A percentile compares a stretch with the other conserved stretches of the same genome.
Conservation (phyloP, 176 grass and related monocot species). For the Cenchrus fungigraminus region DNA sequence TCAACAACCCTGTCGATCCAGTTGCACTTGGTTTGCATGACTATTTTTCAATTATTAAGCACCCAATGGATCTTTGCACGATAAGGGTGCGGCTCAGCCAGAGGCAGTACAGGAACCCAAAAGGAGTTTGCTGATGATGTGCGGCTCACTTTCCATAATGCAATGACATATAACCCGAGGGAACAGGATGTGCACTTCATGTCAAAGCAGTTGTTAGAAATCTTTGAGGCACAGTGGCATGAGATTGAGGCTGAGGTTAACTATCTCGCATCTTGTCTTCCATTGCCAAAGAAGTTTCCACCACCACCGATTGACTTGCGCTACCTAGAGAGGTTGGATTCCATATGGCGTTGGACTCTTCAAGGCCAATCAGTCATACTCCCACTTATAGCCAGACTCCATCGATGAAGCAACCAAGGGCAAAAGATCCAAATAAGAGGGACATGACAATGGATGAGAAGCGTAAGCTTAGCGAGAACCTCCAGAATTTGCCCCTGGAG, state of each 20-base stretch:
- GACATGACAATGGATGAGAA: slow-evolving; percentile 99
- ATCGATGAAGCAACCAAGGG: slow-evolving; percentile 92
- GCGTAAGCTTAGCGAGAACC: slow-evolving; percentile 84
- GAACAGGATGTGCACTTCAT: slow-evolving; percentile 95
- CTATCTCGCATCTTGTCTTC: slow-evolving; percentile 56
- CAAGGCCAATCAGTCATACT: slow-evolving; percentile 51
- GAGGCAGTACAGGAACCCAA: slow-evolving; percentile 75
- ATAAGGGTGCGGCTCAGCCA: slow-evolving; percentile 68
- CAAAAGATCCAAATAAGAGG: slow-evolving; percentile 90
- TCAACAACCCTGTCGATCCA: slow-evolving; percentile 84
- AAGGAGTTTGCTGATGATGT: slow-evolving; percentile 83
- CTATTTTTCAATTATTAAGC: slow-evolving; percentile 79
- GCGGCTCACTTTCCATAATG: slow-evolving; percentile 86
- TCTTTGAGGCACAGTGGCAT: slow-evolving; percentile 85
- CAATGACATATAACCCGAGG: slow-evolving; percentile 95
- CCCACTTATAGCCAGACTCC: slow-evolving; percentile 58
- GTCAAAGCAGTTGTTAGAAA: slow-evolving; percentile 74
- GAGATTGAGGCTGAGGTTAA: slow-evolving; percentile 78
- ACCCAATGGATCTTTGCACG: slow-evolving; percentile 94
- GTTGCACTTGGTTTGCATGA: slow-evolving; percentile 82
- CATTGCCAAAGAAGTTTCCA: slow-evolving; percentile 64
- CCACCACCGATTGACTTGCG: slow-evolving; percentile 56
- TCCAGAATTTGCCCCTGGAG: slow-evolving; percentile 83
- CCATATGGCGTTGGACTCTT: slow-evolving; percentile 53
- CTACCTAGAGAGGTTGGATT: slow-evolving; percentile 76